These are phyloP conservation scores for Leucosporidium scottii DNA, from an alignment of 768 basidiomycete genomes.

Conservation along the genomic window DNA sequence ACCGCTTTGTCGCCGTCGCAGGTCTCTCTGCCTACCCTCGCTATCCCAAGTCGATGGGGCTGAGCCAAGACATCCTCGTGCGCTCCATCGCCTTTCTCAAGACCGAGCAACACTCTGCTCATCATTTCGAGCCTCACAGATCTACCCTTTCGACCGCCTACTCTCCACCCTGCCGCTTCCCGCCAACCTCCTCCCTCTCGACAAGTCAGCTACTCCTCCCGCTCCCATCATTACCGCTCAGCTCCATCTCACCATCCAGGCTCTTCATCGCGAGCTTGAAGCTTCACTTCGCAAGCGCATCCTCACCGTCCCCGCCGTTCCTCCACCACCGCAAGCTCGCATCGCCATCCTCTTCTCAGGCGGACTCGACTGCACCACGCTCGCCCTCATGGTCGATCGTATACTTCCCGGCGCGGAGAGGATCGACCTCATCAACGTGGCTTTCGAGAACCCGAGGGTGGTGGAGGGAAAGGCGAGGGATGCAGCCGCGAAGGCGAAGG, in stretches of 20 bases:
- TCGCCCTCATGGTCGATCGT: conserved; percentile 74
- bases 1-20: neutral
- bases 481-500: conserved; percentile 48
- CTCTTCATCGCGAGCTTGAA: conserved; percentile 27
- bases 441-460: conserved; percentile 75
- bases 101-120: neutral
- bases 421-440: conserved; percentile 35
- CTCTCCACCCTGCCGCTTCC: conserved; percentile 36
- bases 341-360: conserved; percentile 89
- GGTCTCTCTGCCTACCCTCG: conserved; percentile 9
- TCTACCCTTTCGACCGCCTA: conserved; percentile 33
- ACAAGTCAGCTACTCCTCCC: neutral
- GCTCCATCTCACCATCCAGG: conserved; percentile 35
- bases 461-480: conserved; percentile 46
- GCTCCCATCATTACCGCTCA: conserved; percentile 4
- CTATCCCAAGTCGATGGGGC: neutral
- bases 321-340: conserved; percentile 40
- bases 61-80: conserved; percentile 6
- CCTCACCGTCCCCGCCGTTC: conserved; percentile 11
- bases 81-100: neutral
- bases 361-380: conserved; percentile 82
- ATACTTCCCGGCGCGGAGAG: conserved; percentile 38
- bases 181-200: conserved; percentile 3
- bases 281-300: conserved; percentile 28
- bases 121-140: neutral